Conservation (phyloP, 331 rosid species). For the Dryas integrifolia region DNA sequence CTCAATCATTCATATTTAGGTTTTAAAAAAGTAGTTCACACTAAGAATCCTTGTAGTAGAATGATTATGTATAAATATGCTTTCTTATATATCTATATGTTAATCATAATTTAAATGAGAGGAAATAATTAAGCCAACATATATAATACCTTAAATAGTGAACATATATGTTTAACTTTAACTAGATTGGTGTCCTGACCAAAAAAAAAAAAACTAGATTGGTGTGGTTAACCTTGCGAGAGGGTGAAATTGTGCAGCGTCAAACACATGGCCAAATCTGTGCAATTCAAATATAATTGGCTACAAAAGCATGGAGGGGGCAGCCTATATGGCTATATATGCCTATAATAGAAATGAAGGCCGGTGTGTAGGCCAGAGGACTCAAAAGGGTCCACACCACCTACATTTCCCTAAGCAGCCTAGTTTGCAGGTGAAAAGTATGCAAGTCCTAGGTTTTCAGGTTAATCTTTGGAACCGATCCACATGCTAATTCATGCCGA, state of each 20-base stretch:
- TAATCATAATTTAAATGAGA: no score
- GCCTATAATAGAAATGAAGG: constrained; percentile 5
- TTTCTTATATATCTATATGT: no score
- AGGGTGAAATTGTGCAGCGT: neutral
- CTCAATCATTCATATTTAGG: no score
- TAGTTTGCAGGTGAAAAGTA: neutral
- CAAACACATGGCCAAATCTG: constrained; percentile 2
- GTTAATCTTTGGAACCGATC: neutral
- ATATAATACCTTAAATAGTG: neutral
- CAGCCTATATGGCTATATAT: neutral
- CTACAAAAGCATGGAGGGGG: constrained; percentile 1
- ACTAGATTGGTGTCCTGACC: no score
- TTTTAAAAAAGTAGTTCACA: no score
- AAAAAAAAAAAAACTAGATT: no score
- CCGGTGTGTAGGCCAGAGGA: constrained; percentile 1
- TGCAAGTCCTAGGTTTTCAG: neutral
- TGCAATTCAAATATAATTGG: neutral
- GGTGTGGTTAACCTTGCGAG: neutral
- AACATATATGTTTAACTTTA: neutral
- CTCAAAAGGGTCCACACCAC: constrained; percentile 20
- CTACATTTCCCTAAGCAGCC: constrained; percentile 10
- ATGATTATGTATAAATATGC: no score
- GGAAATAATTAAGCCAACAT: neutral
- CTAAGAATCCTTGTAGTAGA: no score
- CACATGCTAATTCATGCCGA: constrained; percentile 12